Conservation (phyloP, 106 monocot genomes). For the Acorus calamus region DNA sequence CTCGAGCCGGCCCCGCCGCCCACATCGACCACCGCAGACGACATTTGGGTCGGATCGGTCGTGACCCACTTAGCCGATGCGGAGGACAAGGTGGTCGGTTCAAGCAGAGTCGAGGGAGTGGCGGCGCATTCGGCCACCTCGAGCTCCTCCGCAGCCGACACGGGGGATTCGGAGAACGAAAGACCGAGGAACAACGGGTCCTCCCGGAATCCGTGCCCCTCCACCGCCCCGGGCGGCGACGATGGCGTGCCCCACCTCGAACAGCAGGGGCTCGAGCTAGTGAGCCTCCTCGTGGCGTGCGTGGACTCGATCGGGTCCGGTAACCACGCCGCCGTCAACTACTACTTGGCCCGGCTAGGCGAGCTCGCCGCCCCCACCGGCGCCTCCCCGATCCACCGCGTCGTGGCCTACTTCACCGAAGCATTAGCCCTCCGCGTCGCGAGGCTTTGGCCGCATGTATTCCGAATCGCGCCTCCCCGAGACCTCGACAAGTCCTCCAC, state of each 20-base stretch:
- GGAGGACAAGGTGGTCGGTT: slow-evolving; percentile 2
- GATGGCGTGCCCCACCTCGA: not conserved
- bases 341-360: slow-evolving; percentile 51
- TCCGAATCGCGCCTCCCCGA: slow-evolving; percentile 34
- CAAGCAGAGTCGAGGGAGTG: not conserved
- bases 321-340: slow-evolving; percentile 42
- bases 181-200: not conserved
- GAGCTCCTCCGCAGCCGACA: too few relatives aligned
- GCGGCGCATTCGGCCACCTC: too few relatives aligned
- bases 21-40: slow-evolving; percentile 12
- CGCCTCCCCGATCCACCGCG: slow-evolving; percentile 37
- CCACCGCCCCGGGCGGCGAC: not conserved
- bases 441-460: slow-evolving; percentile 57
- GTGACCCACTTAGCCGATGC: slow-evolving; percentile 5
- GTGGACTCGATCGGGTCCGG: slow-evolving; percentile 36
- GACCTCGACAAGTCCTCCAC: slow-evolving; percentile 9
- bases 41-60: slow-evolving; percentile 20
- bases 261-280: slow-evolving; percentile 46
- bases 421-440: slow-evolving; percentile 36
- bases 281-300: slow-evolving; percentile 53
- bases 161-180: not conserved
- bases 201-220: too few relatives aligned
- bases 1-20: slow-evolving; percentile 1
- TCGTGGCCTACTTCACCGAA: slow-evolving; percentile 73
- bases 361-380: slow-evolving; percentile 52